These are phyloP conservation scores for Penicillium lividum DNA, from an alignment of 495 filamentous ascomycete genomes.

Conservation along the genomic window DNA sequence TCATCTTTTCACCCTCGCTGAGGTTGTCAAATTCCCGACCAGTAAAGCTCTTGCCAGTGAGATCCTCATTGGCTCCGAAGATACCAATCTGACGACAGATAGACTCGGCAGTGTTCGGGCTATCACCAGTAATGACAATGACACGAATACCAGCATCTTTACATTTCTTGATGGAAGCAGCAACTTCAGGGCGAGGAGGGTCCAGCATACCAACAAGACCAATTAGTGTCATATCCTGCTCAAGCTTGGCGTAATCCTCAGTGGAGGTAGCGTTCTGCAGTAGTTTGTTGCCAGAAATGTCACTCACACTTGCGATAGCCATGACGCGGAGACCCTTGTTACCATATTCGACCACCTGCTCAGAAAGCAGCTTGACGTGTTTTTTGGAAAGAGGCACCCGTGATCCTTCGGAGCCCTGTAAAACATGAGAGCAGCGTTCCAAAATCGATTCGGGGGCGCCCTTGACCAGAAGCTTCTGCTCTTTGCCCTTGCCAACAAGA, in stretches of 20 bases:
- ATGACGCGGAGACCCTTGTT: constrained; percentile 94
- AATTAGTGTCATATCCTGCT: constrained; percentile 90
- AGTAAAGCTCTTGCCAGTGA: constrained; percentile 90
- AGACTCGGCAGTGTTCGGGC: constrained; percentile 94
- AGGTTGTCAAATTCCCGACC: constrained; percentile 92
- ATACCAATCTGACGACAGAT: constrained; percentile 97
- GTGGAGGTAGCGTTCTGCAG: constrained; percentile 75
- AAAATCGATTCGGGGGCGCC: constrained; percentile 93
- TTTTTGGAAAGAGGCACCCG: constrained; percentile 67
- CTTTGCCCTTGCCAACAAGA: constrained; percentile 65
- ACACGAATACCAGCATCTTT: constrained; percentile 92
- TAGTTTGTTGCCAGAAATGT: constrained; percentile 68
- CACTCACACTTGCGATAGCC: constrained; percentile 79
- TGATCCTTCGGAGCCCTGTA: constrained; percentile 74
- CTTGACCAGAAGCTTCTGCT: constrained; percentile 88
- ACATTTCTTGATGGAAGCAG: constrained; percentile 82
- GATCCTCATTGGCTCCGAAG: constrained; percentile 78
- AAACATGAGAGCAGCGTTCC: constrained; percentile 79
- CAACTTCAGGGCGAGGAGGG: constrained; percentile 93
- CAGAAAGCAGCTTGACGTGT: constrained; percentile 65
- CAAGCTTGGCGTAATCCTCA: constrained; percentile 78
- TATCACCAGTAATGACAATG: constrained; percentile 97
- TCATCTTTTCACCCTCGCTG: constrained; percentile 72
- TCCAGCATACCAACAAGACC: constrained; percentile 97
- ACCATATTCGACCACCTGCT: constrained; percentile 84